Conservation (phyloP, 441 rosid species). For the Erysimum pusillum region DNA sequence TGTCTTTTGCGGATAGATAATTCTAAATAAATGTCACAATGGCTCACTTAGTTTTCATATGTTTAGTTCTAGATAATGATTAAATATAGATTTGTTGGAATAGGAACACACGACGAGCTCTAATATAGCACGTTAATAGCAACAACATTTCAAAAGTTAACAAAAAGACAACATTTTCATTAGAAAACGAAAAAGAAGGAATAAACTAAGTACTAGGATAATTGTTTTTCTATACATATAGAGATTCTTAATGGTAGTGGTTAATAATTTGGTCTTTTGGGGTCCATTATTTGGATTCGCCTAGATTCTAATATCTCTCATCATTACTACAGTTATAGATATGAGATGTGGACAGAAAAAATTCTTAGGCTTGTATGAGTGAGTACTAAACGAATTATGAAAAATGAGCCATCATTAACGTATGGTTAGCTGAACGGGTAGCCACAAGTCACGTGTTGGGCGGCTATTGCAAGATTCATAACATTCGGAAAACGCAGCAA, state of each 20-base stretch:
- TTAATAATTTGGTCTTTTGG: background rate
- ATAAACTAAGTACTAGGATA: conserved; percentile 27
- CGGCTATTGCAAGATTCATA: conserved; percentile 7
- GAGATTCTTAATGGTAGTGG: conserved; percentile 29
- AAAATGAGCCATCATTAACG: conserved; percentile 7
- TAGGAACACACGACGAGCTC: conserved; percentile 23
- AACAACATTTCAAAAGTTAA: background rate
- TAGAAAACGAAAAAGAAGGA: conserved; percentile 18
- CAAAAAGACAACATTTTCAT: background rate
- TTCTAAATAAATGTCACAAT: conserved; percentile 19
- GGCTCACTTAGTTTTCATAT: conserved; percentile 23
- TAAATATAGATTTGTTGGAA: conserved; percentile 7
- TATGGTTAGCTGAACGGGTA: conserved; percentile 1
- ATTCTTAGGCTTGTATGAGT: conserved; percentile 1
- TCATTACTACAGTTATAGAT: conserved; percentile 6
- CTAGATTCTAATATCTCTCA: conserved; percentile 22
- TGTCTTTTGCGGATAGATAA: conserved; percentile 12
- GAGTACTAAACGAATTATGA: background rate
- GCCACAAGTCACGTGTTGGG: conserved; percentile 3
- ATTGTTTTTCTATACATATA: background rate
- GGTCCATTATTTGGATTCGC: conserved; percentile 30
- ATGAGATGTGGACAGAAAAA: background rate
- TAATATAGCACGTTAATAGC: conserved; percentile 14
- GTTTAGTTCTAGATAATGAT: conserved; percentile 21
- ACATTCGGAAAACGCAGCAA: too few species aligned